phyloP scores from a whole-genome alignment of 1,284 basidiomycete genomes.

The Rhodotorula sp. region DNA sequence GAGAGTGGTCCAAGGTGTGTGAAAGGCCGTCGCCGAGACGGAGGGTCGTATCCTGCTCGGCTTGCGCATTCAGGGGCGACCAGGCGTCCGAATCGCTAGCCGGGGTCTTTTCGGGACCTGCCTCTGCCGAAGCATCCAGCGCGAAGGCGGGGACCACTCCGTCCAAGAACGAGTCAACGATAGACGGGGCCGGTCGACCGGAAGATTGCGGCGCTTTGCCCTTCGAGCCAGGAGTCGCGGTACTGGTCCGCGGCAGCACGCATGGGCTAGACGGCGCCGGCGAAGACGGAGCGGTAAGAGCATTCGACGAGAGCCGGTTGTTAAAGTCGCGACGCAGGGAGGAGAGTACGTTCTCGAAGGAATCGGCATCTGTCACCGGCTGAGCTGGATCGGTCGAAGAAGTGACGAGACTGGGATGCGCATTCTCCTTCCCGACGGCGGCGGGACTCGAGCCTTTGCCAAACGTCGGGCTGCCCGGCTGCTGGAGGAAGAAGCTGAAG shows the following conservation, averaged over 20 bases:
- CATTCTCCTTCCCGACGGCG: slow-evolving; percentile 28
- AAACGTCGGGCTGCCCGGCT: slow-evolving; percentile 13
- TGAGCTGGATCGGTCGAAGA: slow-evolving; percentile 10
- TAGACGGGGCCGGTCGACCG: slow-evolving; percentile 33
- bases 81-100: slow-evolving; percentile 38
- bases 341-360: slow-evolving; percentile 35
- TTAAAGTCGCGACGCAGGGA: slow-evolving; percentile 35
- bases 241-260: slow-evolving; percentile 37
- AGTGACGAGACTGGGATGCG: not conserved
- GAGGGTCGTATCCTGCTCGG: slow-evolving; percentile 18
- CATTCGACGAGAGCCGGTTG: slow-evolving; percentile 37
- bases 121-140: not conserved
- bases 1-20: not conserved
- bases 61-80: slow-evolving; percentile 17
- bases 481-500: slow-evolving; percentile 31
- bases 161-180: slow-evolving; percentile 37
- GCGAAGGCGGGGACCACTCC: slow-evolving; percentile 27
- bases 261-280: slow-evolving; percentile 37
- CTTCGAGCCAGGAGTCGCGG: slow-evolving; percentile 37
- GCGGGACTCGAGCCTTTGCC: not conserved
- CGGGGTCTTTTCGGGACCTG: slow-evolving; percentile 5
- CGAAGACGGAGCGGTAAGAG: slow-evolving; percentile 39
- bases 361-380: slow-evolving; percentile 23
- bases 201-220: slow-evolving; percentile 35
- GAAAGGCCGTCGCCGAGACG: not conserved